Base-by-base conservation (phyloP, 108 stramenopile species). In the Cyclotella choctawhatcheeana region DNA sequence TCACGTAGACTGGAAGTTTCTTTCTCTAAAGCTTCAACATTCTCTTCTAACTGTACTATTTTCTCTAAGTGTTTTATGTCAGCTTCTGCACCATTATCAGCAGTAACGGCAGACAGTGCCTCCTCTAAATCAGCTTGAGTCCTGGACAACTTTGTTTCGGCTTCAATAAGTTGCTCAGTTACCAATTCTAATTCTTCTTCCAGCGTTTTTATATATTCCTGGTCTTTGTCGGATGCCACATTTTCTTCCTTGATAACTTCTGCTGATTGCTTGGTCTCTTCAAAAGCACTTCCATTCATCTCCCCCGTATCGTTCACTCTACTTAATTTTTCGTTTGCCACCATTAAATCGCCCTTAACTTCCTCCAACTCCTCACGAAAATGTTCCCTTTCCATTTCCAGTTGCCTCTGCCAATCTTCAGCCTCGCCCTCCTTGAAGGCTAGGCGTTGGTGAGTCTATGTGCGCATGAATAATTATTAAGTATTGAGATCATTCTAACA, bases 131-230 rank as follows among this genome's bases (percentile, higher is more conserved):
- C 80, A 6, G 73, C 73, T 76, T 95, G 90, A 5, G 88, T 80
- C 30, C 82, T 80, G 14, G 86, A 83, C 44, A 91, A 64, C n/a
- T 86, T 84, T 34, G 82, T 81, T 63, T 95, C 91, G 6, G 90
- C 87, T 37, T 93, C 94, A 66, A 95, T 95, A 17, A 95, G 78
- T 68, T 93, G 92, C 71, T 95, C 94, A 22, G 92, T 93, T 2
- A 93, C 92, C 24, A 89, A 53, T 64, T 95, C 94, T 13, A 95
- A 77, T 77, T 95, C 94, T 52, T 95, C 94, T 58, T 95, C 94
- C 1, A 95, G 73, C 26, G 88, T 89, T 73, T 86, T 88, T 67
- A 90, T 89, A 69, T 95, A 93, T 21, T 81, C 93, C 44, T 84
- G 58, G 12, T 62, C 26, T 27, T 86, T 84, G 63, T 88, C 86